Base-by-base conservation (phyloP, 805 yeast species). In the Ogataea paraovalis region DNA sequence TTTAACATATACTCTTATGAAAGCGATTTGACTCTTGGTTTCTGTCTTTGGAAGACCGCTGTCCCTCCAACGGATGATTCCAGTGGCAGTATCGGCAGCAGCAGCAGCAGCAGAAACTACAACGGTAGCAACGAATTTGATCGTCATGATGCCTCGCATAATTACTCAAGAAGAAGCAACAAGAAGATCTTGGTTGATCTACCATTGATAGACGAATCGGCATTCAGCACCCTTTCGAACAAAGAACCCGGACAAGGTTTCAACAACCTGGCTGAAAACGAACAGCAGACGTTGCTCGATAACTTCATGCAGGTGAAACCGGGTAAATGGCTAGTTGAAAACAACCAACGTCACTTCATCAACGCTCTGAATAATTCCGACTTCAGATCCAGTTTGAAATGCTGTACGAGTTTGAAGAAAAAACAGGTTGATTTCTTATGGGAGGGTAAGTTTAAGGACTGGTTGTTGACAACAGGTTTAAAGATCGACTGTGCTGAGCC, bases 1-100 rank as follows among this genome's bases (percentile, higher is more conserved):
- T 92, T 94, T 66, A 94, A 94, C 61, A 69, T 89, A 45, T 92
- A 87, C 61, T 92, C 98, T 0, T 91, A 92, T 59, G 86, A 87
- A 54, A 86, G 96, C 45, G 87, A 92, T 61, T 68, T 94, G 42
- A 81, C 92, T 0, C 66, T 94, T 23, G 99, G 99, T 2, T 82
- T 87, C 57, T 97, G 91, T 57, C 64, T 91, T 20, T 88, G 92
- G 84, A 79, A 80, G 49, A 70, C 71, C 30, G 67, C 57, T 7
- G 28, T n/a, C n/a, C n/a, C n/a, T n/a, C n/a, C n/a, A n/a, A n/a
- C n/a, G n/a, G n/a, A n/a, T n/a, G n/a, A n/a, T n/a, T n/a, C n/a
- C n/a, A n/a, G n/a, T n/a, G n/a, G n/a, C n/a, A n/a, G n/a, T n/a
- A n/a, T n/a, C n/a, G n/a, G n/a, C n/a, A n/a, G n/a, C n/a, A n/a